phyloP scores from a whole-genome alignment of 306 rosid genomes.

The Citrullus mucosospermus region DNA sequence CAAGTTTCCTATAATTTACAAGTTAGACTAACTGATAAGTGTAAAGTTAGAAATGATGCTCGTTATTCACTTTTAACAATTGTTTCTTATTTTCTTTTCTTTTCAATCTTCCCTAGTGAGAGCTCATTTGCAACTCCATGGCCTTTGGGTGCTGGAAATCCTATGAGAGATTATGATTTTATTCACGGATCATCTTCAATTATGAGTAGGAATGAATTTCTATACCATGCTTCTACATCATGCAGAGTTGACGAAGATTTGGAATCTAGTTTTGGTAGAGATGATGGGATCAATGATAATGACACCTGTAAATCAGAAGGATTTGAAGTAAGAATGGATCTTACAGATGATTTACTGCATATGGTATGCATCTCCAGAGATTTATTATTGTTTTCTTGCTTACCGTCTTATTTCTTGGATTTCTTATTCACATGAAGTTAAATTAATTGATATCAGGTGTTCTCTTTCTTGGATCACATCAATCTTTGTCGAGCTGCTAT shows the following conservation, averaged over 20 bases:
- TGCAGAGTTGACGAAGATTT: conserved; percentile 19
- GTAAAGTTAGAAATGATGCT: neutral
- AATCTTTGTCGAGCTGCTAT: conserved; percentile 90
- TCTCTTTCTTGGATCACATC: conserved; percentile 85
- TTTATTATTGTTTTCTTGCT: neutral
- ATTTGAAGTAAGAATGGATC: conserved; percentile 79
- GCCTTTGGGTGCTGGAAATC: conserved; percentile 40
- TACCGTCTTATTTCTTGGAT: neutral
- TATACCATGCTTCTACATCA: conserved; percentile 29
- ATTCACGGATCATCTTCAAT: conserved; percentile 21
- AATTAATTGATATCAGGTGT: conserved; percentile 40
- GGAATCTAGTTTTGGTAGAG: conserved; percentile 31
- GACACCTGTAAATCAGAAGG: conserved; percentile 42
- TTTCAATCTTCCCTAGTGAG: conserved; percentile 36
- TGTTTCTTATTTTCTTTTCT: conserved; percentile 1
- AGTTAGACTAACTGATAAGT: neutral
- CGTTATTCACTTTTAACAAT: neutral
- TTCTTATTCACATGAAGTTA: neutral
- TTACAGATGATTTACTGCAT: conserved; percentile 88
- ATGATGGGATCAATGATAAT: conserved; percentile 29
- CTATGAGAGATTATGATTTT: conserved; percentile 22
- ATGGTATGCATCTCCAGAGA: conserved; percentile 38
- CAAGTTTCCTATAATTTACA: neutral
- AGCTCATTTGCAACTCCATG: conserved; percentile 27
- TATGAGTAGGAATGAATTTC: conserved; percentile 21